These are phyloP conservation scores for Boletus fagicola DNA, from an alignment of 768 basidiomycete species.

Conservation along the genomic window DNA sequence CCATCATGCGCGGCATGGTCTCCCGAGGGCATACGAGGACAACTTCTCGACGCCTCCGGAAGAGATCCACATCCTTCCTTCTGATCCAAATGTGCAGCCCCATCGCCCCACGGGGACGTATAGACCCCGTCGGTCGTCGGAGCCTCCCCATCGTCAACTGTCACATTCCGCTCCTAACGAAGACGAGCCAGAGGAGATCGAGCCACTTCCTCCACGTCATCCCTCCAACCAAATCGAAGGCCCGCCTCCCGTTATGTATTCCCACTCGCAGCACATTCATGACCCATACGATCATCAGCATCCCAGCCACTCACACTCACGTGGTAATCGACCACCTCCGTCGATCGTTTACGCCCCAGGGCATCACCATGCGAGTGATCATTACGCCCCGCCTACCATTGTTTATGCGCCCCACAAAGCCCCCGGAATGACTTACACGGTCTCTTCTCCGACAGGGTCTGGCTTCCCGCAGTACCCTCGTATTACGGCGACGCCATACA, in stretches of 20 bases:
- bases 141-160: constrained; percentile 27
- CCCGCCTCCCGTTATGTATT: constrained; percentile 33
- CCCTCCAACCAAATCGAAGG: constrained; percentile 22
- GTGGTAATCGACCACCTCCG: constrained; percentile 43
- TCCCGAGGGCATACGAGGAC: constrained; percentile 19
- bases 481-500: constrained; percentile 42
- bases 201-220: constrained; percentile 34
- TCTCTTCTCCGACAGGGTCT: constrained; percentile 53
- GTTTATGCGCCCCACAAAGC: constrained; percentile 52
- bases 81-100: constrained; percentile 39
- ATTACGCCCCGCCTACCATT: constrained; percentile 60
- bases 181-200: constrained; percentile 33
- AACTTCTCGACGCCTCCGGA: constrained; percentile 44
- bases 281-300: constrained; percentile 33
- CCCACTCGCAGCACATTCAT: constrained; percentile 42
- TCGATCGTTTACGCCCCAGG: constrained; percentile 61
- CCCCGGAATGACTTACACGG: constrained; percentile 68
- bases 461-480: constrained; percentile 40
- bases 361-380: constrained; percentile 41
- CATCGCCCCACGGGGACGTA: constrained; percentile 30
- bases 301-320: constrained; percentile 37
- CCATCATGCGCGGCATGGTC: constrained; percentile 14
- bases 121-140: constrained; percentile 32
- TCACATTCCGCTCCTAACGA: constrained; percentile 17
- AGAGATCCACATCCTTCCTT: constrained; percentile 62